phyloP scores from a whole-genome alignment of 139 green algal genomes.

The Chlamydomonas schloesseri region DNA sequence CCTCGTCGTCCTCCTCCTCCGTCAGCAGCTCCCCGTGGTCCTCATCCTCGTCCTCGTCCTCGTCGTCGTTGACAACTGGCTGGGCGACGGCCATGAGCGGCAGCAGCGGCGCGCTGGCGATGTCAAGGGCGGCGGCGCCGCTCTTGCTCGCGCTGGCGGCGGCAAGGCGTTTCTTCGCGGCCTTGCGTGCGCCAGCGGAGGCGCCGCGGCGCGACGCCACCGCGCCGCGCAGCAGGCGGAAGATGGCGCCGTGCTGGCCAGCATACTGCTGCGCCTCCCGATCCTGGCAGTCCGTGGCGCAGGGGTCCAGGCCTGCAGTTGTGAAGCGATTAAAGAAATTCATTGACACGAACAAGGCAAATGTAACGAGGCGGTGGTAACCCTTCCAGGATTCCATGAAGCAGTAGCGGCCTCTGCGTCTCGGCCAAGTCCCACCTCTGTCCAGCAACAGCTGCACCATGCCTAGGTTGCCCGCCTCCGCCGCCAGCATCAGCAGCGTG shows the following conservation, averaged over 20 bases:
- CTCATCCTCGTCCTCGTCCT: background rate
- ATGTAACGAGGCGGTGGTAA: no score
- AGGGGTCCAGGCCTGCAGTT: constrained; percentile 22
- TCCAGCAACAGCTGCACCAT: constrained; percentile 47
- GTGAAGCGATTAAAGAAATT: background rate
- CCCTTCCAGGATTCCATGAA: no score
- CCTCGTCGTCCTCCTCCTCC: background rate
- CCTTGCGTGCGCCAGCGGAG: no score
- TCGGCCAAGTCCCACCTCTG: no score
- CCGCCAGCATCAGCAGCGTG: constrained; percentile 46
- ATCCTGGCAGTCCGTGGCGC: constrained; percentile 19
- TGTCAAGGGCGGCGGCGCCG: no score
- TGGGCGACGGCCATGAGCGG: no score
- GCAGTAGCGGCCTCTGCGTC: no score
- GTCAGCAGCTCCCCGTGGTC: no score
- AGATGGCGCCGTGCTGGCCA: constrained; percentile 33
- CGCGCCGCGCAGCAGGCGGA: constrained; percentile 31
- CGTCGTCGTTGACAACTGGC: background rate
- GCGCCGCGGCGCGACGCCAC: constrained; percentile 6
- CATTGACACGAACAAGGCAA: no score
- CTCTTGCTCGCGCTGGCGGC: no score
- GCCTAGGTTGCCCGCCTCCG: constrained; percentile 7
- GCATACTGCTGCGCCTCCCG: constrained; percentile 42
- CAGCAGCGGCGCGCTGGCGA: background rate
- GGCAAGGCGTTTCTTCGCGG: no score